Base-by-base conservation (phyloP, 2,329 filamentous ascomycete species). In the Pyrenophora tritici-repentis region DNA sequence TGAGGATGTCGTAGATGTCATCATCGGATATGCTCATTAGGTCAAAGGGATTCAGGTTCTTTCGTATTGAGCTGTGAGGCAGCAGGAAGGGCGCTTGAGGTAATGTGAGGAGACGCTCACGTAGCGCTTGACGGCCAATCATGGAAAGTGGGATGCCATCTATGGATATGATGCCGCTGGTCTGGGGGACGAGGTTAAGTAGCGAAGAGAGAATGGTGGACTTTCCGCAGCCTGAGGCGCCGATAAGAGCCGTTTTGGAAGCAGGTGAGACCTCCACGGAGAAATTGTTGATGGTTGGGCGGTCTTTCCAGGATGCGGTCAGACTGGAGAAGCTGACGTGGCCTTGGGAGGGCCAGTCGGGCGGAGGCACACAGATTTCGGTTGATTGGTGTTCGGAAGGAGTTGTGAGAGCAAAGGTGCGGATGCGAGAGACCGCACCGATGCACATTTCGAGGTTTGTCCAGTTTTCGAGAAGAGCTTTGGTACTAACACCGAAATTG, bases 361-460 rank as follows among this genome's bases (percentile, higher is more conserved):
- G 55, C 10, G 74, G 69, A 4, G 68, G 56, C 42, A 31, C 31
- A 14, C 26, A 6, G 49, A 55, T n/a, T 58, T 58, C 41, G 68
- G 62, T 56, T 78, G 75, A 4, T 77, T 82, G 42, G 85, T 79
- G 72, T 53, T 81, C 79, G 0, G 73, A 73, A 4, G 70, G 55
- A 2, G 75, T 75, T 10, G 65, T 71, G 10, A 71, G 66, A 2
- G 71, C 73, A 50, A 83, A 83, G 4, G 74, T 70, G 56, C 78
- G 79, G 40, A 84, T 71, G 8, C 83, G 73, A 8, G 76, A 70
- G 16, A 85, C 73, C 3, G 82, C 81, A 6, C 82, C 82, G 29
- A 85, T 75, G n/a, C 76, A 76, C 0, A 81, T 84, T 57, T 85
- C 83, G 17, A 85, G 67, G 14, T 72, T 71, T 0, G 81, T 84